Percentiles rank a stretch among this genome's conserved stretches.
These are phyloP conservation scores for Paecilomyces niveus DNA, from an alignment of 2,329 filamentous ascomycete species.

Conservation along the genomic window DNA sequence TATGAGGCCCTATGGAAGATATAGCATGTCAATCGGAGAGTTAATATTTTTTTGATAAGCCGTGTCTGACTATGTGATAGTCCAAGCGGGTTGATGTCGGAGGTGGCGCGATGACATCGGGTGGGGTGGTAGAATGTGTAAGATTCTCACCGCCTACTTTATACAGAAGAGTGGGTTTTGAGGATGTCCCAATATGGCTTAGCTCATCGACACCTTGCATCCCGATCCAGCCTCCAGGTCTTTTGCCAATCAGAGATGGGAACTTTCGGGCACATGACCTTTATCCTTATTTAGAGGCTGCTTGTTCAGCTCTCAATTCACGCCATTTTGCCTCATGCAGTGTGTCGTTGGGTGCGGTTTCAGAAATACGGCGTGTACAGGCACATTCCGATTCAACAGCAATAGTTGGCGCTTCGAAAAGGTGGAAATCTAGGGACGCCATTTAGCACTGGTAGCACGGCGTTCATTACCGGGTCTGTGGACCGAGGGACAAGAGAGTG, in stretches of 20 bases:
- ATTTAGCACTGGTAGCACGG: neutral
- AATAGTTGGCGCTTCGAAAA: neutral
- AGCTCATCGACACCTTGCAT: neutral
- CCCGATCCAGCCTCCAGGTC: neutral
- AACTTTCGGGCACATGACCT: neutral
- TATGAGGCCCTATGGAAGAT: neutral
- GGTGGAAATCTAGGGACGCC: neutral
- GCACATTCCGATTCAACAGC: neutral
- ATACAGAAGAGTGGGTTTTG: neutral
- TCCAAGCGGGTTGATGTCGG: neutral
- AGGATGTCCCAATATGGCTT: neutral
- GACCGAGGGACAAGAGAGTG: conserved; percentile 4
- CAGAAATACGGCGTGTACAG: neutral
- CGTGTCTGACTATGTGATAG: neutral
- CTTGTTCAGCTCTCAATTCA: neutral
- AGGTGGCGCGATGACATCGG: conserved; percentile 1
- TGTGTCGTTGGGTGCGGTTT: neutral
- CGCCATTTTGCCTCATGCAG: neutral
- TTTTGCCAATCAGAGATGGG: neutral
- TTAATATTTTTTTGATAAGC: neutral
- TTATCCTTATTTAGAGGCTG: neutral
- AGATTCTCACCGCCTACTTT: conserved; percentile 7
- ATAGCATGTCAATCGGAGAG: neutral
- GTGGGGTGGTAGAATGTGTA: conserved; percentile 1
- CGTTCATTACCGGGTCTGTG: conserved; percentile 1